These are phyloP conservation scores for Fraxinus floribunda DNA, from an alignment of 305 asterid species.

Conservation along the genomic window DNA sequence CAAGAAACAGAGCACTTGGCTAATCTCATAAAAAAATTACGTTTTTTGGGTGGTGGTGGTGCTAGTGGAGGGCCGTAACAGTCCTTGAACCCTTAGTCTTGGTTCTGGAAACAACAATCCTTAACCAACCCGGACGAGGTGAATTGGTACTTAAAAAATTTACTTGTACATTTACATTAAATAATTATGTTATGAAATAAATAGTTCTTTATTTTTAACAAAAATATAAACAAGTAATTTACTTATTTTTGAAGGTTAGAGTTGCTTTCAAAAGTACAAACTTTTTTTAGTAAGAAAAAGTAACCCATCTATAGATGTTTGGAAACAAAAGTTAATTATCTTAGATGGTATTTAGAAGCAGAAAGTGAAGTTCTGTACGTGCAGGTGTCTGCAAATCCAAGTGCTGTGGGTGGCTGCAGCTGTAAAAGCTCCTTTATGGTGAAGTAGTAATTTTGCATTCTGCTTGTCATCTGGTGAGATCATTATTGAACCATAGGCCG, in stretches of 20 bases:
- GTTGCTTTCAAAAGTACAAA: not conserved
- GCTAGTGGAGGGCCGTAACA: not conserved
- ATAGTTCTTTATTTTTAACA: not conserved
- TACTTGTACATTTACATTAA: not conserved
- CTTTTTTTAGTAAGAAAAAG: not conserved
- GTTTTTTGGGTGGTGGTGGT: not conserved
- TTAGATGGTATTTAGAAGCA: not conserved
- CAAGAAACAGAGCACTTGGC: not conserved
- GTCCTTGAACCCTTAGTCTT: not conserved
- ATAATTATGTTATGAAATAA: not conserved
- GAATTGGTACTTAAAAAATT: not conserved
- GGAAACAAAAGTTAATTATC: not conserved
- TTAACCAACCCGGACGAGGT: not conserved
- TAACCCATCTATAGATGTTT: not conserved
- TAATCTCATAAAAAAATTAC: not conserved
- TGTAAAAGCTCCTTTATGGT: slow-evolving; percentile 86
- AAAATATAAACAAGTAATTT: not conserved
- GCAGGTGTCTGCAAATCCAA: slow-evolving; percentile 85
- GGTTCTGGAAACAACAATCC: not conserved
- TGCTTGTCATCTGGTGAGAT: not conserved
- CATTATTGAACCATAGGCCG: not conserved
- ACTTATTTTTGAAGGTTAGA: not conserved
- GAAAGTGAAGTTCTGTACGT: slow-evolving; percentile 8
- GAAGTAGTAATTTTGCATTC: slow-evolving; percentile 30
- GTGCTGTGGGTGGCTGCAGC: slow-evolving; percentile 91